These are phyloP conservation scores for Hericium coralloides DNA, from an alignment of 768 basidiomycete species.

Conservation along the genomic window DNA sequence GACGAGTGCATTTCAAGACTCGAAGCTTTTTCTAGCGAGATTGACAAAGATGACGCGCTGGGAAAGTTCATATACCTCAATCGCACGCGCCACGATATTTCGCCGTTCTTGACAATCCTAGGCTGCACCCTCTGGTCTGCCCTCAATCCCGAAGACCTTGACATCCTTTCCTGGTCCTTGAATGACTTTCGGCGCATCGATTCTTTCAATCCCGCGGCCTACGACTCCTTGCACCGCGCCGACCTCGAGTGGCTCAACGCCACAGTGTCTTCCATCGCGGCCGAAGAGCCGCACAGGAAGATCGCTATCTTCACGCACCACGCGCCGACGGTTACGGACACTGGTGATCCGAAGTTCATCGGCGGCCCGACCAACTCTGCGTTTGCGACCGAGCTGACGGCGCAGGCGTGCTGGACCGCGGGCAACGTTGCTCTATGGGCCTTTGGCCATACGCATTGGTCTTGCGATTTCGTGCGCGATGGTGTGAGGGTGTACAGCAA, in stretches of 20 bases:
- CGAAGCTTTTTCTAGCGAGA: not conserved
- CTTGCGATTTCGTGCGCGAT: conserved; percentile 25
- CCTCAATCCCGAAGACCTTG: conserved; percentile 21
- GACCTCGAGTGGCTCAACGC: conserved; percentile 27
- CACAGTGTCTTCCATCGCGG: conserved; percentile 17
- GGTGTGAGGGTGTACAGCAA: conserved; percentile 29
- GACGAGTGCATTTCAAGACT: not conserved
- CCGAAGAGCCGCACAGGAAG: conserved; percentile 20
- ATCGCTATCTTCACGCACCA: conserved; percentile 33
- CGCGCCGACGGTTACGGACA: conserved; percentile 28
- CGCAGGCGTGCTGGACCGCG: conserved; percentile 19
- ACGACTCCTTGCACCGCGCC: conserved; percentile 17
- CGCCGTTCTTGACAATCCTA: conserved; percentile 25
- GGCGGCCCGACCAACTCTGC: conserved; percentile 20
- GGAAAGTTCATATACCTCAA: conserved; percentile 26
- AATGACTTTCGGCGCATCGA: conserved; percentile 28
- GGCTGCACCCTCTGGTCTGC: conserved; percentile 33
- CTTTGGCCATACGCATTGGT: conserved; percentile 35
- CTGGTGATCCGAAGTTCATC: conserved; percentile 22
- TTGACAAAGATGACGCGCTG: conserved; percentile 4
- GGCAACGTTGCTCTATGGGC: conserved; percentile 25
- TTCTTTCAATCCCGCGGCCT: conserved; percentile 17
- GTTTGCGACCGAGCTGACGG: conserved; percentile 25
- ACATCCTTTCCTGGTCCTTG: conserved; percentile 20
- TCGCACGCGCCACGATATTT: conserved; percentile 26